Evolutionary conservation across 176 grass and related monocot genomes (phyloP), one percentile per base, ranked within the genome.

Genomic region (Carex pumila): DNA sequence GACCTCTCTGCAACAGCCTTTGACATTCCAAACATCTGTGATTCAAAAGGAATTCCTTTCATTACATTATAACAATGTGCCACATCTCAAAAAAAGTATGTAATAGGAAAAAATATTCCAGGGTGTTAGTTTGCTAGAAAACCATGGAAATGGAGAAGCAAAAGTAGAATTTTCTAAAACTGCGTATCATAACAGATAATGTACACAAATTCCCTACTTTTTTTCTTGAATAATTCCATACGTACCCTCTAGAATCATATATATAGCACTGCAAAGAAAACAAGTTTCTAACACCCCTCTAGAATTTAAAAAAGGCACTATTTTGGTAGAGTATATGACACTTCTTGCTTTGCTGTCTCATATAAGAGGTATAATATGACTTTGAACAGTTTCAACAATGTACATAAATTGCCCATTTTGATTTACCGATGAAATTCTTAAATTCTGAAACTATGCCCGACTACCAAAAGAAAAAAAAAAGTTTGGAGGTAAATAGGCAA

Each of bases 21-120:
- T 21, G 95, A 95, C 92, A 98, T 93, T 41, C 91, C 92, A 85
- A 98, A 95, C 95, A 98, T 98, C 95, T 98, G 88, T 1, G 3
- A 59, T 82, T 73, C 14, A 11, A 47, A 85, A 56, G 5, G 8
- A 22, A 65, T 70, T 39, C 18, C 30, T 1, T 31, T 64, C 15
- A 53, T 13, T 77, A 82, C 7, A 21, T 17, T 63, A 53, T 79
- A 11, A 81, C 22, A 53, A 50, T 6, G 2, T 41, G 8, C 47
- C 13, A 81, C 36, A 37, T 7, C 64, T 63, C 25, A 6, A 18
- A 52, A 59, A 81, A 19, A 12, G 5, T 3, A 41, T 21, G 22
- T 52, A 78, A 55, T 17, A 77, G 13, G 17, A 31, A 31, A 73
- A 70, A 10, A 74, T 1, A 75, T 1, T 77, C 7, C 3, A 55